Base-by-base conservation (phyloP, 768 basidiomycete genomes). In the Tubosaeta sp. region DNA sequence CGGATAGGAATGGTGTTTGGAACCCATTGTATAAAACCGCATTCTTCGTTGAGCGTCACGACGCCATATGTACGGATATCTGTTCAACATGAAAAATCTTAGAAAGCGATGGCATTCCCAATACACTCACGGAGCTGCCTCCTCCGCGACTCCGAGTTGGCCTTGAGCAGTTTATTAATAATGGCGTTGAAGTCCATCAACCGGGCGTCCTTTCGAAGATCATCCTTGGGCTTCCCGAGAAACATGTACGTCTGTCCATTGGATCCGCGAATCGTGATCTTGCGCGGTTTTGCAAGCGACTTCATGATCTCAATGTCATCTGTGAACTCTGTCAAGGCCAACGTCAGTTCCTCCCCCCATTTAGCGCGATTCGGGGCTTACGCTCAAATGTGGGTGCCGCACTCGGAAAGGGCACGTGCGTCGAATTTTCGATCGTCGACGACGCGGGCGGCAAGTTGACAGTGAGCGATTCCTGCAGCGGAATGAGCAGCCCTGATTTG, bases 21-120 rank as follows among this genome's bases (percentile, higher is more conserved):
- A 3, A 99, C 96, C 96, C 96, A 99, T 82, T 99, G 92, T 49
- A 98, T 92, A 44, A 98, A 83, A 0, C 96, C 96, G 61, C 94
- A 97, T 57, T 95, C 93, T 59, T 98, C 95, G 63, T 96, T 97
- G 55, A 99, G 76, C 6, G 94, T 91, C 24, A 96, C 87, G n/a
- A 98, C 93, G n/a, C 93, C 90, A 62, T 98, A 99, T 3, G 96
- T 98, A 22, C 95, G 84, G 51, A 99, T 92, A 64, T 87, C 95
- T 57, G 11, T 4, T 7, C 49, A 16, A 16, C n/a, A 41, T 9
- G 4, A 7, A 1, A 19, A 19, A 30, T 38, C 22, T 44, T 12
- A 14, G n/a, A 31, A 6, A 6, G 27, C 24, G 35, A 9, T 13
- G 34, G 14, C 7, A 40, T 24, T n/a, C 25, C 12, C 14, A 5